Evolutionary conservation across 2,329 filamentous ascomycete species (phyloP).

Genomic region (Talaromyces atroroseus): DNA sequence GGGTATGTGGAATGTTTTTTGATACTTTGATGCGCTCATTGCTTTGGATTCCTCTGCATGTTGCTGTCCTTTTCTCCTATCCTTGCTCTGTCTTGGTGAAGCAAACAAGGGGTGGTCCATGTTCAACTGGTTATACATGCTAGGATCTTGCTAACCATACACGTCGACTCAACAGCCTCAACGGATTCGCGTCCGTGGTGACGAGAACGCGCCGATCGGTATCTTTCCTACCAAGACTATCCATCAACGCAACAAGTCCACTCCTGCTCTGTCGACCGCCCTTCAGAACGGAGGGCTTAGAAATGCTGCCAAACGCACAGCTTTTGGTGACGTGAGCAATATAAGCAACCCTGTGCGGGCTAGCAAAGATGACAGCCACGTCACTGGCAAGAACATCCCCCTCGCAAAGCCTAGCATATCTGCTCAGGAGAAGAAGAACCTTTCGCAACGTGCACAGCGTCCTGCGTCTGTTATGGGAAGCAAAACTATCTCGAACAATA

Average conservation of each 20-base stretch:
- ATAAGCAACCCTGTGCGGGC: conserved; percentile 39
- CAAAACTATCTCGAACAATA: conserved; percentile 34
- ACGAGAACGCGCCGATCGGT: conserved; percentile 62
- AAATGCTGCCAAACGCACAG: conserved; percentile 66
- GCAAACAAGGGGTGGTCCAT: background rate
- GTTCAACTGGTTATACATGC: background rate
- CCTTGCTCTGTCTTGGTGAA: background rate
- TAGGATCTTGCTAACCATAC: conserved; percentile 4
- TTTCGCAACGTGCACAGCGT: conserved; percentile 58
- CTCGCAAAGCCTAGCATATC: conserved; percentile 26
- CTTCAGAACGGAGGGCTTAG: conserved; percentile 54
- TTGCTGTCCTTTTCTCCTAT: background rate
- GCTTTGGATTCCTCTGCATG: conserved; percentile 8
- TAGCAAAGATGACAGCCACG: conserved; percentile 53
- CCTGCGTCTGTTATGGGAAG: conserved; percentile 41
- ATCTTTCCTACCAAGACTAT: conserved; percentile 53
- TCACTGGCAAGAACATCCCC: conserved; percentile 43
- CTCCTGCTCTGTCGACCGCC: conserved; percentile 54
- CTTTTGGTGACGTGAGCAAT: conserved; percentile 79
- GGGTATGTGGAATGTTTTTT: conserved; percentile 33
- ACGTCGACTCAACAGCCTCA: conserved; percentile 54
- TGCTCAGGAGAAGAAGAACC: conserved; percentile 39
- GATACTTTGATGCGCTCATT: background rate
- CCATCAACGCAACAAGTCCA: conserved; percentile 79
- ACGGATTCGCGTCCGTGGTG: conserved; percentile 57